Evolutionary conservation across 179 eudicot species (phyloP), one percentile per base, ranked within the genome.

Genomic region (Dionaea muscipula): DNA sequence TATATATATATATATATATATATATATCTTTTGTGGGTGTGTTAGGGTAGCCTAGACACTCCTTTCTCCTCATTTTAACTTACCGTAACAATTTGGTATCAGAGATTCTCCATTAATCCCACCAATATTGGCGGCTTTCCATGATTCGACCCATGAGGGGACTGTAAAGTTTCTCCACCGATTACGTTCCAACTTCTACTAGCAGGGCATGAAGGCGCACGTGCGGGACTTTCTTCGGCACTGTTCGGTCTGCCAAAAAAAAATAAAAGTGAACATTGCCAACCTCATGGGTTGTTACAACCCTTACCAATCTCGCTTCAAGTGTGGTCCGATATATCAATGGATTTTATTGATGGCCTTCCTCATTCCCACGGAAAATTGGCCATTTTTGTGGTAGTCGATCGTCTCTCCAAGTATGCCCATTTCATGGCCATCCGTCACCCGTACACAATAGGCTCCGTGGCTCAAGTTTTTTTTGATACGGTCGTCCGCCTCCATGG

Each of bases 111-210:
- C 40, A n/a, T 1, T 17, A 0, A 33, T 52, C n/a, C n/a, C n/a
- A n/a, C n/a, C n/a, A n/a, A 55, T 39, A 17, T 20, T 65, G 0
- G 21, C 28, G 10, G 36, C 21, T 9, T 38, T 20, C 35, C 63
- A 57, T 26, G 26, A 36, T 6, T 12, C 23, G 15, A 56, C 41
- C 7, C 63, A 55, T 55, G 19, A 49, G 15, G 55, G 68, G 2
- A 17, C 22, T 3, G 23, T 17, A 2, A 47, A 27, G 26, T 46
- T 61, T 1, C 40, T 54, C 1, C 51, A 33, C 0, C 24, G 46
- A 1, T 1, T 65, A 11, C 31, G 57, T 4, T 16, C 16, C 0
- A 10, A 16, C 15, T 50, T 57, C 11, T 50, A 49, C 20, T 50
- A 57, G 69, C 14, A 26, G 1, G 63, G 63, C 1, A 57, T 57